Conservation (phyloP, 306 rosid species). For the Quercus robur region DNA sequence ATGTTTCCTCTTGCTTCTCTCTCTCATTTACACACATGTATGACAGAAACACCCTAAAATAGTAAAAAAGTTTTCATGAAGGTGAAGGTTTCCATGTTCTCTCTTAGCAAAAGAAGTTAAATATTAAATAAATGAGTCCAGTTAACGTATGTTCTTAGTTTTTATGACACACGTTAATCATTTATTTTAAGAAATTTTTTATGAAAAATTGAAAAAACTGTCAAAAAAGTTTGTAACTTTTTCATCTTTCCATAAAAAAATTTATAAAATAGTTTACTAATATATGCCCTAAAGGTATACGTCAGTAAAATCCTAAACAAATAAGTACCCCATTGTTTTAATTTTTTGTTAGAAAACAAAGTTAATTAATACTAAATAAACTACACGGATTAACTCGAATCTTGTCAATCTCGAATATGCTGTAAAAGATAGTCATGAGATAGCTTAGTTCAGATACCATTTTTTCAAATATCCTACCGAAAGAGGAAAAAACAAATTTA, state of each 20-base stretch:
- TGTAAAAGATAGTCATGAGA: not conserved
- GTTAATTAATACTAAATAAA: not conserved
- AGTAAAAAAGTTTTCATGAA: not conserved
- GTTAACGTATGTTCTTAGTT: no score
- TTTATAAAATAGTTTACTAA: no score
- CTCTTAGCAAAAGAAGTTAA: not conserved
- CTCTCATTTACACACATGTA: not conserved
- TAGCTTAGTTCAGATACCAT: not conserved
- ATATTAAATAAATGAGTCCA: no score
- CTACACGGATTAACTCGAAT: constrained; percentile 1
- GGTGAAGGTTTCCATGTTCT: not conserved
- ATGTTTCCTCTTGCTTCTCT: not conserved
- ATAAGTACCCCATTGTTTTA: not conserved
- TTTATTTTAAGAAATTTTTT: no score
- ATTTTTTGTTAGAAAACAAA: not conserved
- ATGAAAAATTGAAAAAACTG: rapidly evolving
- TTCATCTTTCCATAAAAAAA: no score
- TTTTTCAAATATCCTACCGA: no score
- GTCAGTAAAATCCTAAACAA: no score
- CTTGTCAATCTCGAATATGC: not conserved
- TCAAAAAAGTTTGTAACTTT: no score
- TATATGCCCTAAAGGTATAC: no score
- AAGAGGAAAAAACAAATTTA: no score
- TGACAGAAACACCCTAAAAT: not conserved
- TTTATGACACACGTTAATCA: no score